Conservation (phyloP, 73 alveolate species). For the Tetrahymena thermophila region DNA sequence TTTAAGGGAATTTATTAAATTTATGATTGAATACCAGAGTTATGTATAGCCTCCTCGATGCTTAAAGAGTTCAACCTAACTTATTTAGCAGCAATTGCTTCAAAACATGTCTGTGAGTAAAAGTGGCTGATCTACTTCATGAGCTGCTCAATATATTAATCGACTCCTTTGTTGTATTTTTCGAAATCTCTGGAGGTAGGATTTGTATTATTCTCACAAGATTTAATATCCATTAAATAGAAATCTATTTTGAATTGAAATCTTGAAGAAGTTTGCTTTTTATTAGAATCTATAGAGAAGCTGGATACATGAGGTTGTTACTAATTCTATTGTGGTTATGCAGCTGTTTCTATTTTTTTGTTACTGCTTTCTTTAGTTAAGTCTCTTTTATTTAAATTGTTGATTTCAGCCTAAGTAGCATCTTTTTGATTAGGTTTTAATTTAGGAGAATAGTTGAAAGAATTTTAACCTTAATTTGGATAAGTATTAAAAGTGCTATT, state of each 20-base stretch:
- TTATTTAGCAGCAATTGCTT: neutral
- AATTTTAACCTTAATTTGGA: neutral
- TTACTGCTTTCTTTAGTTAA: neutral
- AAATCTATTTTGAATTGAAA: neutral
- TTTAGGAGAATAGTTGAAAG: neutral
- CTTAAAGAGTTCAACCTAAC: neutral
- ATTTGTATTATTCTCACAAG: neutral
- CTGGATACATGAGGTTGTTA: neutral
- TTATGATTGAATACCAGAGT: neutral
- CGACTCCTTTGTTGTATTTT: neutral
- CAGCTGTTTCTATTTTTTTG: neutral
- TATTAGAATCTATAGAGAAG: neutral
- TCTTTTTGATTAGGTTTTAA: neutral
- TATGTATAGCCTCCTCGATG: neutral
- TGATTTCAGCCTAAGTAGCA: neutral
- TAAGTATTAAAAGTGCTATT: neutral
- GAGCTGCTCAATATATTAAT: neutral
- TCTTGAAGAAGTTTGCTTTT: neutral
- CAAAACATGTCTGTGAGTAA: neutral
- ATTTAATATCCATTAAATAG: neutral
- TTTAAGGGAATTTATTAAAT: neutral
- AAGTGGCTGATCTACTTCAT: neutral
- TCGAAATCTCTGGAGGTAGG: neutral
- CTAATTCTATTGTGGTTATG: neutral
- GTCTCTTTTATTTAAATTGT: neutral